phyloP scores from a whole-genome alignment of 805 yeast species.

The Pichia pseudocactophila region DNA sequence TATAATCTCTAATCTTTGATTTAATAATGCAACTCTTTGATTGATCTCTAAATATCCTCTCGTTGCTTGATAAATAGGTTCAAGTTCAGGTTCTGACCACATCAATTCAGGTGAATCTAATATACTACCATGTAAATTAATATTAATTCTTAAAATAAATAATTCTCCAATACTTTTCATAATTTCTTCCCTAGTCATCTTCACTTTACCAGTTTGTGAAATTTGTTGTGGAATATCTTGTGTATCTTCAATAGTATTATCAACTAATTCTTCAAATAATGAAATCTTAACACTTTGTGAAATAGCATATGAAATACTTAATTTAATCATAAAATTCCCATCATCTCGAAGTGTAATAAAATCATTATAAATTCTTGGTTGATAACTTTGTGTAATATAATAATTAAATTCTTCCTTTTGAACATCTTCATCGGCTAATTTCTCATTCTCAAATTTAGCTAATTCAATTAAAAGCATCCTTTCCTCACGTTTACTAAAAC shows the following conservation, averaged over 20 bases:
- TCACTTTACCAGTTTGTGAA: conserved; percentile 89
- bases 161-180: conserved; percentile 97
- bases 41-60: conserved; percentile 93
- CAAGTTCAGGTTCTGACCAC: conserved; percentile 99
- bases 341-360: conserved; percentile 90
- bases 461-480: conserved; percentile 69
- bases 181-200: conserved; percentile 87
- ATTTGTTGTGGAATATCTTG: conserved; percentile 96
- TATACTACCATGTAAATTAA: conserved; percentile 78
- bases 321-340: conserved; percentile 79
- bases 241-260: conserved; percentile 93
- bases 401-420: conserved; percentile 94
- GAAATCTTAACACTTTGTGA: conserved; percentile 95
- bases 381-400: conserved; percentile 87
- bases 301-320: conserved; percentile 90
- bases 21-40: conserved; percentile 81
- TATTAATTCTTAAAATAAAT: conserved; percentile 77
- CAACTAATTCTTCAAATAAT: conserved; percentile 89
- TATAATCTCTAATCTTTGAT: conserved; percentile 89
- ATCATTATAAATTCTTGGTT: conserved; percentile 92
- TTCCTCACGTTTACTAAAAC: conserved; percentile 80
- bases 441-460: conserved; percentile 88
- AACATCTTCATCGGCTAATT: conserved; percentile 82
- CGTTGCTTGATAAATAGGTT: conserved; percentile 95
- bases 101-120: conserved; percentile 94